phyloP scores from a whole-genome alignment of 208 protist species.

The Endotrypanum monterogeii region DNA sequence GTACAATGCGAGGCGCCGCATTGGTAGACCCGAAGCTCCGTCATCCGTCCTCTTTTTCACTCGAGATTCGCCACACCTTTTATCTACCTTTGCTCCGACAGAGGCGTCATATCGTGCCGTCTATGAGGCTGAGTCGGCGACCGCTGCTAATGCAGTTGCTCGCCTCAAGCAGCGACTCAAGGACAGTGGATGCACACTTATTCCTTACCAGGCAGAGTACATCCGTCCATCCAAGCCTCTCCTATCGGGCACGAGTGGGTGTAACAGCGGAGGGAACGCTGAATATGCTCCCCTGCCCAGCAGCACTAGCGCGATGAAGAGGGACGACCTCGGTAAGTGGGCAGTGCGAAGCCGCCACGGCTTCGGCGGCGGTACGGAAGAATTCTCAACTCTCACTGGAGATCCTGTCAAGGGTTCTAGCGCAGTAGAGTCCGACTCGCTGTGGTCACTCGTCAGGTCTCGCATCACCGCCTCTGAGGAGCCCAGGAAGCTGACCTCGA shows the following conservation, averaged over 20 bases:
- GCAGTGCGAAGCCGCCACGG: slow-evolving; percentile 22
- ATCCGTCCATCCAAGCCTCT: neutral
- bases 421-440: slow-evolving; percentile 12
- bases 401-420: neutral
- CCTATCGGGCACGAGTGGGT: neutral
- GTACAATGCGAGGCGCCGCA: slow-evolving; percentile 50
- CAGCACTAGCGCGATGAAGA: slow-evolving; percentile 18
- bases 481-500: slow-evolving; percentile 42
- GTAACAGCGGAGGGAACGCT: neutral
- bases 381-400: neutral
- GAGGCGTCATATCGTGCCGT: slow-evolving; percentile 29
- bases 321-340: slow-evolving; percentile 27
- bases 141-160: slow-evolving; percentile 35
- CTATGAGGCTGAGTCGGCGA: slow-evolving; percentile 60
- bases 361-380: slow-evolving; percentile 8
- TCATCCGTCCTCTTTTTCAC: slow-evolving; percentile 81
- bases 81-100: slow-evolving; percentile 41
- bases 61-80: slow-evolving; percentile 46
- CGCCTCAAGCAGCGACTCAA: slow-evolving; percentile 42
- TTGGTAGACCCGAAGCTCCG: slow-evolving; percentile 9
- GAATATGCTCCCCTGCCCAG: neutral
- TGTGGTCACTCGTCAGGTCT: slow-evolving; percentile 23
- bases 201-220: slow-evolving; percentile 62
- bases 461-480: slow-evolving; percentile 21
- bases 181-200: slow-evolving; percentile 30